A percentile compares a stretch with the other conserved stretches of the same genome.
Evolutionary conservation across 345 rosid genomes (phyloP).

Genomic region (Toxicodendron radicans): DNA sequence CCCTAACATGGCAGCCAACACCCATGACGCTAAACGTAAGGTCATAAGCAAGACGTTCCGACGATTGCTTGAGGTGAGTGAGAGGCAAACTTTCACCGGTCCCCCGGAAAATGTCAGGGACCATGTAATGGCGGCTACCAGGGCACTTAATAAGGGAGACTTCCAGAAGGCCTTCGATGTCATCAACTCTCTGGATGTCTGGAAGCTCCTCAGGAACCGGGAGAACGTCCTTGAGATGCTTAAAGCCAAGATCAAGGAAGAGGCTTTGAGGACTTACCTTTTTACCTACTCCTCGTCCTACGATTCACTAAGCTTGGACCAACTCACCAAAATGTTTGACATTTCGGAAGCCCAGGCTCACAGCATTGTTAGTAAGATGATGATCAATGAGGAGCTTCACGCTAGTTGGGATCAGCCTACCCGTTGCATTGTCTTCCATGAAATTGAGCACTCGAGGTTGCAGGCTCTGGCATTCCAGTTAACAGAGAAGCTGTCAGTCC

Average conservation of each 20-base stretch:
- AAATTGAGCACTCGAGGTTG: slow-evolving; percentile 62
- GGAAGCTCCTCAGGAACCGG: slow-evolving; percentile 69
- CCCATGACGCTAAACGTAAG: slow-evolving; percentile 56
- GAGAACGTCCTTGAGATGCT: slow-evolving; percentile 69
- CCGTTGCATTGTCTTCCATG: slow-evolving; percentile 67
- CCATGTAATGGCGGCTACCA: slow-evolving; percentile 84
- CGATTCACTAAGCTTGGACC: slow-evolving; percentile 61
- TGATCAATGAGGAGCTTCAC: slow-evolving; percentile 73
- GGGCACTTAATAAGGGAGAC: slow-evolving; percentile 79
- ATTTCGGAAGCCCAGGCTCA: slow-evolving; percentile 56
- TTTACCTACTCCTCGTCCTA: slow-evolving; percentile 64
- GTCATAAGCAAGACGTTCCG: slow-evolving; percentile 84
- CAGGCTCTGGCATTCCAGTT: slow-evolving; percentile 82
- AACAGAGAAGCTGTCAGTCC: slow-evolving; percentile 64
- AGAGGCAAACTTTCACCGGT: slow-evolving; percentile 79
- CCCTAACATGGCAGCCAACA: slow-evolving; percentile 85
- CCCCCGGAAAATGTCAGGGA: slow-evolving; percentile 90
- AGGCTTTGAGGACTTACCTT: slow-evolving; percentile 77
- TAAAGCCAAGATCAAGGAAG: slow-evolving; percentile 80
- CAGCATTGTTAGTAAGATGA: slow-evolving; percentile 79
- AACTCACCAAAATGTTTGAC: slow-evolving; percentile 78
- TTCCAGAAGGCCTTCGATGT: slow-evolving; percentile 62
- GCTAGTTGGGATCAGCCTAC: slow-evolving; percentile 96
- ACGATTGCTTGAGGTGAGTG: slow-evolving; percentile 68
- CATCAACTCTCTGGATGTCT: slow-evolving; percentile 68